These are phyloP conservation scores for Trichophyton simii DNA, from an alignment of 2,329 filamentous ascomycete genomes.

Conservation along the genomic window DNA sequence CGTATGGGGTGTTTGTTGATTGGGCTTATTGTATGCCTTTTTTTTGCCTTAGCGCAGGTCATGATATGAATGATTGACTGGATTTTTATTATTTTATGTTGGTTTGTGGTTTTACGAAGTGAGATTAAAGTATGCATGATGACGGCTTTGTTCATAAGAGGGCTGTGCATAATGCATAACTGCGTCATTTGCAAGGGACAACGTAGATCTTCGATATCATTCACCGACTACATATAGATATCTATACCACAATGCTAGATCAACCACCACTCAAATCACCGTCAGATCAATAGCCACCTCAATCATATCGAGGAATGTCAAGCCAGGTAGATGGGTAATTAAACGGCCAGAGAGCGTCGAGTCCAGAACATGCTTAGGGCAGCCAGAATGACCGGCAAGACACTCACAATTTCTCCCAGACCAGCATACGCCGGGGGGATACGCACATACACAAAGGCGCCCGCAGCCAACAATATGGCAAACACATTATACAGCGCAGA, in stretches of 20 bases:
- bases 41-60: neutral
- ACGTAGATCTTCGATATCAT: neutral
- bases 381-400: slow-evolving; percentile 53
- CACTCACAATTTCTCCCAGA: slow-evolving; percentile 60
- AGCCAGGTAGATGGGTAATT: too few species aligned
- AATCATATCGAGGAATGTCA: too few species aligned
- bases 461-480: slow-evolving; percentile 54
- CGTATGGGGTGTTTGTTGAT: neutral
- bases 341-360: neutral
- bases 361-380: slow-evolving; percentile 23
- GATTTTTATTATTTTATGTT: neutral
- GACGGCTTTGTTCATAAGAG: too few species aligned
- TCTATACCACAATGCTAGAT: too few species aligned
- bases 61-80: too few species aligned
- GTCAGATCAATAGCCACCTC: too few species aligned
- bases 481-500: slow-evolving; percentile 57
- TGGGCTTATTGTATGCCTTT: neutral
- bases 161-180: neutral
- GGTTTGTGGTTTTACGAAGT: too few species aligned
- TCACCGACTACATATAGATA: neutral
- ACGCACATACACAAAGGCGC: slow-evolving; percentile 48
- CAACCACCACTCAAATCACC: neutral
- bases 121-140: too few species aligned
- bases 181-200: neutral
- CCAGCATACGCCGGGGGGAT: slow-evolving; percentile 55